Evolutionary conservation across 805 yeast species (phyloP), one percentile per base, ranked within the genome.

Genomic region (Ogataea corticis): DNA sequence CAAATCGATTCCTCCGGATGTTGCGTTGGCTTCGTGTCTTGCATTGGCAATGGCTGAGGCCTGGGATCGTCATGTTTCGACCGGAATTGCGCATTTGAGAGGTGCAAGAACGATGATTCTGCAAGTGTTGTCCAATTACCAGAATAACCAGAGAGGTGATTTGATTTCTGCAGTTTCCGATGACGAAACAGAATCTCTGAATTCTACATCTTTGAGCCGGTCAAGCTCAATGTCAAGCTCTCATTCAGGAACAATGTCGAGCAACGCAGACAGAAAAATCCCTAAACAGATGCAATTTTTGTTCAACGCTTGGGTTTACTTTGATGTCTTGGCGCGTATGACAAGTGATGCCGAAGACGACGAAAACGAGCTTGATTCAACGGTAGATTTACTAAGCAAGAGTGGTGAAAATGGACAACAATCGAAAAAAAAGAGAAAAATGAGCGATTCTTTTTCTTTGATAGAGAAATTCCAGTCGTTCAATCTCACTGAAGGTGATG

Each of bases 1-100:
- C 38, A 57, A 65, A n/a, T 50, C 69, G 1, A 66, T 78, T 23
- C 83, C 84, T 2, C 80, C 81, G 10, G 87, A 82, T 50, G 80
- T 83, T 11, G 87, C 87, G 1, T 65, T 83, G 16, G 80, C 85
- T 0, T 78, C 87, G 0, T 82, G 87, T 48, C 59, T 83, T 45
- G 77, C 80, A 16, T 65, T 83, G 44, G 84, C 87, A 0, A 75
- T 80, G 47, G 76, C 85, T 32, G 88, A 83, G 58, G 73, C 83
- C 0, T 83, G 88, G 88, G 83, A 81, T 56, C 75, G 81, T 11
- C 83, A 79, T 46, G 81, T 77, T 4, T 74, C 85, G 2, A 79
- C 85, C 18, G 87, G 88, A 11, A 79, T 83, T 43, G 82, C 85
- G 2, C 89, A 83, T 63, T 67, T 83, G 46, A 78, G 76, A 55